Conservation (phyloP, 352 stramenopile genomes). For the Phytophthora brassicae region DNA sequence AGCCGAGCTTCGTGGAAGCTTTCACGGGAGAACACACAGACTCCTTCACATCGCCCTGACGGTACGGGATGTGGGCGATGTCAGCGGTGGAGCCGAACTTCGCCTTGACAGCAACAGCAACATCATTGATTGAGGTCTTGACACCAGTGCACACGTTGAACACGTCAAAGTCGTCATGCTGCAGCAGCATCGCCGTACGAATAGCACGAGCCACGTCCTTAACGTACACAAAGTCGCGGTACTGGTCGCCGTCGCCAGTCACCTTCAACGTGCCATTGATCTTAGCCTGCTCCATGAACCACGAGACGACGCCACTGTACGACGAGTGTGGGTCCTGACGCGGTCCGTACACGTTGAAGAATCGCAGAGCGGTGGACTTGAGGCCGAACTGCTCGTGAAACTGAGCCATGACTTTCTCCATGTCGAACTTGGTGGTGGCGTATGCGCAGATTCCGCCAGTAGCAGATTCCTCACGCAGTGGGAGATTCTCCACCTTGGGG, state of each 20-base stretch:
- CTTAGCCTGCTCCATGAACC: conserved; percentile 84
- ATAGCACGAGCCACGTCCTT: conserved; percentile 81
- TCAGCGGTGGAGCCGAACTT: conserved; percentile 60
- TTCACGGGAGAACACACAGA: conserved; percentile 72
- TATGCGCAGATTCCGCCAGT: conserved; percentile 79
- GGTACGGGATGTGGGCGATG: conserved; percentile 68
- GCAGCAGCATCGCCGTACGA: conserved; percentile 71
- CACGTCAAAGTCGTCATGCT: conserved; percentile 67
- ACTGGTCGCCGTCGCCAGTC: conserved; percentile 71
- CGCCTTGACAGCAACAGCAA: conserved; percentile 58
- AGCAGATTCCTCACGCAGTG: conserved; percentile 63
- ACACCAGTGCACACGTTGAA: conserved; percentile 84
- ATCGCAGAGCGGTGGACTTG: conserved; percentile 69
- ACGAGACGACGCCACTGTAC: conserved; percentile 80
- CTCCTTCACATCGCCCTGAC: conserved; percentile 75
- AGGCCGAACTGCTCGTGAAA: conserved; percentile 68
- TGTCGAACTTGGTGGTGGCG: conserved; percentile 81
- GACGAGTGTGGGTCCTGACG: conserved; percentile 81
- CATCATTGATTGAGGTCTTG: conserved; percentile 70
- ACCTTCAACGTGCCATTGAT: conserved; percentile 80
- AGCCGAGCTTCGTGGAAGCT: conserved; percentile 59
- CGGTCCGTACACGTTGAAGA: conserved; percentile 85
- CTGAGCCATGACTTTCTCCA: conserved; percentile 74
- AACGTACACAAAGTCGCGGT: conserved; percentile 82
- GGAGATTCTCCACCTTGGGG: conserved; percentile 58